Conservation (phyloP, 2,329 filamentous ascomycete species). For the Akanthomyces muscarius region DNA sequence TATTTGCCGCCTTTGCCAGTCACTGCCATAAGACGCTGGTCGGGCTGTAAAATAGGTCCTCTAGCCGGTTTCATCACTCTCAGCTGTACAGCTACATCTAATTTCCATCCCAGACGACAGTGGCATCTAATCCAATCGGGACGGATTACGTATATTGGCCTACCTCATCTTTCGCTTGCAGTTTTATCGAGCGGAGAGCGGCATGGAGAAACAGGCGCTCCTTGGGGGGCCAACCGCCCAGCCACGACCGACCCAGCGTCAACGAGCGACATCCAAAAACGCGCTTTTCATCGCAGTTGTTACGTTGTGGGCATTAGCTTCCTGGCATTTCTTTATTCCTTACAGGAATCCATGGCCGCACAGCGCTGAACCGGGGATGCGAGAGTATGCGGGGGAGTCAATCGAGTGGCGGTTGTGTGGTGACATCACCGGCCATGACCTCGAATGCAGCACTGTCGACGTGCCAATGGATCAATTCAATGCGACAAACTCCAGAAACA, state of each 20-base stretch:
- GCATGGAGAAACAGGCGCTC: slow-evolving; percentile 4
- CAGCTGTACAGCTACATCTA: not conserved
- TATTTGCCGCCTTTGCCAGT: no score
- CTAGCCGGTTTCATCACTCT: not conserved
- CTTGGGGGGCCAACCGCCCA: not conserved
- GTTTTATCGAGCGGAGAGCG: not conserved
- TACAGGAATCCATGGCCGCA: not conserved
- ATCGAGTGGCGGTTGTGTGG: slow-evolving; percentile 40
- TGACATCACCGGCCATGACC: slow-evolving; percentile 29
- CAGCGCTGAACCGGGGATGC: not conserved
- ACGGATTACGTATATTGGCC: not conserved
- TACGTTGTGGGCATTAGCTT: not conserved
- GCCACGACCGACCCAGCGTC: not conserved
- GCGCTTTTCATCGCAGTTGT: not conserved
- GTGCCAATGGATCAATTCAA: slow-evolving; percentile 47
- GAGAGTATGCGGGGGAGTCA: slow-evolving; percentile 31
- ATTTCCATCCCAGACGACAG: not conserved
- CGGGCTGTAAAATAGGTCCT: not conserved
- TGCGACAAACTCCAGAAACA: slow-evolving; percentile 27
- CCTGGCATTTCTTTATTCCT: not conserved
- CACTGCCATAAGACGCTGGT: no score
- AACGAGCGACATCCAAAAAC: not conserved
- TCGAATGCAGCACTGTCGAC: slow-evolving; percentile 41
- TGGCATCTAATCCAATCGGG: not conserved
- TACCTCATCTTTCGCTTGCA: not conserved